Evolutionary conservation across 495 filamentous ascomycete genomes (phyloP).

Genomic region (Oidiodendron maius): DNA sequence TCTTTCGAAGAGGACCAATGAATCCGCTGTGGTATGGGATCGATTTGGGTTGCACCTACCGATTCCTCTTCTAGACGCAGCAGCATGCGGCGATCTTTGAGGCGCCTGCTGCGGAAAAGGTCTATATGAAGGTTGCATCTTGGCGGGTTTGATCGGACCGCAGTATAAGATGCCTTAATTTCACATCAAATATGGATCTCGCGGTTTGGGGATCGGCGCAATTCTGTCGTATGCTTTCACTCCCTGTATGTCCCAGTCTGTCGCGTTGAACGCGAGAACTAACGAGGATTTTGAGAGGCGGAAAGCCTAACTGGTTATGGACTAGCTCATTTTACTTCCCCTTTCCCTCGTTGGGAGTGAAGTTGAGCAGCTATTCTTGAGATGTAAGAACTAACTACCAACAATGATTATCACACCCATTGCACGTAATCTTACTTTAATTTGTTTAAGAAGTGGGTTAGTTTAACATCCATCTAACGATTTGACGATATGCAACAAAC

Average conservation of each 20-base stretch:
- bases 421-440: too few species aligned
- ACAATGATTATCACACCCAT: too few species aligned
- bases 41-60: conserved; percentile 17
- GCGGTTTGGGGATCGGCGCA: not conserved
- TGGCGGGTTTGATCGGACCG: conserved; percentile 1
- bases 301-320: not conserved
- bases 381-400: too few species aligned
- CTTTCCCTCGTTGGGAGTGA: too few species aligned
- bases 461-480: not conserved
- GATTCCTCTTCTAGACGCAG: conserved; percentile 22
- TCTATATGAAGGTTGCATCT: conserved; percentile 23
- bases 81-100: conserved; percentile 19
- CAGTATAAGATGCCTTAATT: not conserved
- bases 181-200: not conserved
- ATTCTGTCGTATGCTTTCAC: not conserved
- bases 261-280: conserved; percentile 1
- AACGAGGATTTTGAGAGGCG: not conserved
- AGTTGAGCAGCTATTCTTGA: too few species aligned
- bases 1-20: too few species aligned
- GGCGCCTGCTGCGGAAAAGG: conserved; percentile 17
- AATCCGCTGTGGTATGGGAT: too few species aligned
- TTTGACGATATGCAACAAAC: conserved; percentile 15
- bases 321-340: not conserved
- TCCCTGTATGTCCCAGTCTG: not conserved
- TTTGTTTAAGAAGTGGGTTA: not conserved